These are phyloP conservation scores for Fonsecaea monophora DNA, from an alignment of 2,329 filamentous ascomycete genomes.

Conservation along the genomic window DNA sequence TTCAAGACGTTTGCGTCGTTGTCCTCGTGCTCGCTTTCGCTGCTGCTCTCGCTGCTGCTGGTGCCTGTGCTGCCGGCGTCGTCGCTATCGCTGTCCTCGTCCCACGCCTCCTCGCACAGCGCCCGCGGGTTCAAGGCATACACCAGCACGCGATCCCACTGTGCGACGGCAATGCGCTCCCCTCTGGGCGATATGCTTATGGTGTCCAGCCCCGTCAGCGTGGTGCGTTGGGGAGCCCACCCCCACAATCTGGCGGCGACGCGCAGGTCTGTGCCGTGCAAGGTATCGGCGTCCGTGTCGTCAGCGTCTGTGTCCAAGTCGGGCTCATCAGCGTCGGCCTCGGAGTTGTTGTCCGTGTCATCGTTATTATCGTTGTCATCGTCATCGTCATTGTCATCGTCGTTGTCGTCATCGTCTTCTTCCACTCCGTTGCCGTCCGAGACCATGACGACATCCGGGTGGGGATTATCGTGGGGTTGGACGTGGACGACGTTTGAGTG, in stretches of 20 bases:
- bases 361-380: background rate
- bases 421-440: background rate
- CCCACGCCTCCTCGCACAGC: constrained; percentile 45
- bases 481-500: background rate
- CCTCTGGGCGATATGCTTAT: constrained; percentile 43
- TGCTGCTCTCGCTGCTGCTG: background rate
- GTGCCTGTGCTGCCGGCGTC: background rate
- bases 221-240: constrained; percentile 42
- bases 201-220: constrained; percentile 49
- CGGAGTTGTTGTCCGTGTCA: background rate
- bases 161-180: constrained; percentile 51
- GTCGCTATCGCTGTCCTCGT: constrained; percentile 22
- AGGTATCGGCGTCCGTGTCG: background rate
- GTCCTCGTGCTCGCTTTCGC: constrained; percentile 2
- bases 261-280: constrained; percentile 38
- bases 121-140: constrained; percentile 50
- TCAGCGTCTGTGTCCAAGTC: constrained; percentile 3
- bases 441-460: background rate
- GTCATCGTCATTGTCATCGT: background rate
- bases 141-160: constrained; percentile 51
- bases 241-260: constrained; percentile 35
- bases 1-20: background rate
- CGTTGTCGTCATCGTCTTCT: background rate
- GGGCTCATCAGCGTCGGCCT: constrained; percentile 1
- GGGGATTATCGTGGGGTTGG: background rate